phyloP scores from a whole-genome alignment of 2,329 filamentous ascomycete species.

The Talaromyces amestolkiae region DNA sequence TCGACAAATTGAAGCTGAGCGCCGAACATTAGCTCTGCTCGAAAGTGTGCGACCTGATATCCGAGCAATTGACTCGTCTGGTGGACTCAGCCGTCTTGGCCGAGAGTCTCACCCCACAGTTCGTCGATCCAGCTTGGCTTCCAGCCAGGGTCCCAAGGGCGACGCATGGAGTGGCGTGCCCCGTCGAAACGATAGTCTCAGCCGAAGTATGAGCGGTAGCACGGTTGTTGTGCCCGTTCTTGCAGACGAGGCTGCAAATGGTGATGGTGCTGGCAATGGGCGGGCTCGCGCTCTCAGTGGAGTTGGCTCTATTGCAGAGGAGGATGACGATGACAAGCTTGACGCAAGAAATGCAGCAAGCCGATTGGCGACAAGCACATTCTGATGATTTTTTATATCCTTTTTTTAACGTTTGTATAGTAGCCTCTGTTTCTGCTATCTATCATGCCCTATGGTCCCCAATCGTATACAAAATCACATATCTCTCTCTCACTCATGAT shows the following conservation, averaged over 20 bases:
- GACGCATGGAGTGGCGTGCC: constrained; percentile 97
- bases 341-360: constrained; percentile 95
- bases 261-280: constrained; percentile 41
- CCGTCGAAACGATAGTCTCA: constrained; percentile 73
- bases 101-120: constrained; percentile 77
- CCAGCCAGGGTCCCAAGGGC: constrained; percentile 93
- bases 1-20: constrained; percentile 92
- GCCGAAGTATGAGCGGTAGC: constrained; percentile 72
- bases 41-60: constrained; percentile 92
- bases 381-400: constrained; percentile 50
- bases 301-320: constrained; percentile 41
- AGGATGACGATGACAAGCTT: constrained; percentile 81
- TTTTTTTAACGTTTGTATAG: constrained; percentile 22
- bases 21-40: constrained; percentile 85
- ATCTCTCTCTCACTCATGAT: neutral
- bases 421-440: constrained; percentile 12
- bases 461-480: neutral
- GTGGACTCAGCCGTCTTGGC: constrained; percentile 83
- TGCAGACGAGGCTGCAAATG: constrained; percentile 59
- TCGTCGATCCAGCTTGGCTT: constrained; percentile 73
- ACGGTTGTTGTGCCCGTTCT: constrained; percentile 59
- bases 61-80: constrained; percentile 84
- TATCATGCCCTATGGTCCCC: neutral
- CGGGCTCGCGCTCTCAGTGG: constrained; percentile 49
- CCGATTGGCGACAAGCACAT: constrained; percentile 88